These are phyloP conservation scores for Trypanosoma avium DNA, from an alignment of 208 protist genomes.

Conservation along the genomic window DNA sequence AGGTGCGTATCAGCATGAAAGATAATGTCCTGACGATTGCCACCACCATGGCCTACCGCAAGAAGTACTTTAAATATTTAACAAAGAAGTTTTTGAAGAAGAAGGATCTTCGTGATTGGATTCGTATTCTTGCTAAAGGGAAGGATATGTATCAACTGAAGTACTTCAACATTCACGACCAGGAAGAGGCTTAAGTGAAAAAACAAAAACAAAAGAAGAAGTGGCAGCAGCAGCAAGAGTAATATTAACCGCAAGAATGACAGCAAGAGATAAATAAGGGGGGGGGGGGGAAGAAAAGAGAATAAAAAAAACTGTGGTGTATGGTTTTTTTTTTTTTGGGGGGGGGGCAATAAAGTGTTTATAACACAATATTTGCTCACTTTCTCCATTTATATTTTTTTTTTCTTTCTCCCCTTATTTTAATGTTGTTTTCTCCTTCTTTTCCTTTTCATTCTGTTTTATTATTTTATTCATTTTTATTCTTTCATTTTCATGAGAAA, in stretches of 20 bases:
- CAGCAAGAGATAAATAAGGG: background rate
- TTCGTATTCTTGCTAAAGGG: constrained; percentile 95
- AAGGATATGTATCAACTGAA: constrained; percentile 97
- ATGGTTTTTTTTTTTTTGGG: constrained; percentile 5
- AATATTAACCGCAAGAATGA: no score
- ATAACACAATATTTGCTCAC: background rate
- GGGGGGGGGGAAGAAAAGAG: constrained; percentile 3
- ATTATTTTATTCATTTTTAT: background rate
- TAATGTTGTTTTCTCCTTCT: constrained; percentile 5
- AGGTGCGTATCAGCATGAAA: constrained; percentile 86
- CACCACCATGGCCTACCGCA: constrained; percentile 94
- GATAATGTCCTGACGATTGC: constrained; percentile 92
- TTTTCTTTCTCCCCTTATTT: constrained; percentile 3
- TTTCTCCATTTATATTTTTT: constrained; percentile 6
- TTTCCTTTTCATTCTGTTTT: background rate
- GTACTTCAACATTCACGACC: constrained; percentile 98
- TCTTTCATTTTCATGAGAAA: background rate
- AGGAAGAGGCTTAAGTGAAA: constrained; percentile 81
- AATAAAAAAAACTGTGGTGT: background rate
- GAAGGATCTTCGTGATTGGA: constrained; percentile 97
- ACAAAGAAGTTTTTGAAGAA: constrained; percentile 99
- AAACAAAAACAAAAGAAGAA: constrained; percentile 6
- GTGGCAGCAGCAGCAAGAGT: background rate
- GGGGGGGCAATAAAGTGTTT: no score
- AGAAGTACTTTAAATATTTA: constrained; percentile 99